Base-by-base conservation (phyloP, 2,329 filamentous ascomycete genomes). In the Trichoderma endophyticum region DNA sequence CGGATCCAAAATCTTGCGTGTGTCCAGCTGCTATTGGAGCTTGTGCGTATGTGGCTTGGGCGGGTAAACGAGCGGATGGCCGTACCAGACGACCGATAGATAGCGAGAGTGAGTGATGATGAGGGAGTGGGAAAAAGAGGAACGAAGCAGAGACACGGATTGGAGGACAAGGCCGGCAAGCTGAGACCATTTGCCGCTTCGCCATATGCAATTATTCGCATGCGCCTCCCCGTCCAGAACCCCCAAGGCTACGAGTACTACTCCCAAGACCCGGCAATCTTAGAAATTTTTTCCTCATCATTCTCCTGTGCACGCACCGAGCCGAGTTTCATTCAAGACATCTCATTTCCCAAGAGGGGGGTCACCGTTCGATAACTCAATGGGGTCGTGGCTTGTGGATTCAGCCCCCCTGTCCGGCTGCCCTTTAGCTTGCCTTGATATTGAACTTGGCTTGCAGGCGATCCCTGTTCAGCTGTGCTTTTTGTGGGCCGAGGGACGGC, bases 391-490 rank as follows among this genome's bases (percentile, higher is more conserved):
- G 68, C 56, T 63, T 32, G 60, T 57, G 67, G 67, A 9, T 62
- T 70, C 39, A 24, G 28, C 56, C 43, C 68, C 68, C 68, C 68
- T 64, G 68, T 60, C 39, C 63, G 36, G 54, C 48, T 59, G 36
- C n/a, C n/a, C 3, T 60, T 34, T 66, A 63, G 71, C 28, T n/a
- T 64, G 70, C 24, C 57, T 61, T 68, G 32, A 28, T 21, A 15
- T 39, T 59, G 70, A n/a, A 34, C 30, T 60, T 43, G 39, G 67
- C 67, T 63, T 65, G 51, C 61, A 62, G 36, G 30, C 21, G 11
- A 71, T 71, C 71, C 71, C 48, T 72, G 71, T 39, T 69, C 71
- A 72, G 71, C 71, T 72, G 71, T 68, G 59, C 59, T 63, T 66
- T 66, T 68, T 51, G 69, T 71, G 69, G 69, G 51, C 15, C 69